These are phyloP conservation scores for Fusarium torreyae DNA, from an alignment of 2,329 filamentous ascomycete species.

Conservation along the genomic window DNA sequence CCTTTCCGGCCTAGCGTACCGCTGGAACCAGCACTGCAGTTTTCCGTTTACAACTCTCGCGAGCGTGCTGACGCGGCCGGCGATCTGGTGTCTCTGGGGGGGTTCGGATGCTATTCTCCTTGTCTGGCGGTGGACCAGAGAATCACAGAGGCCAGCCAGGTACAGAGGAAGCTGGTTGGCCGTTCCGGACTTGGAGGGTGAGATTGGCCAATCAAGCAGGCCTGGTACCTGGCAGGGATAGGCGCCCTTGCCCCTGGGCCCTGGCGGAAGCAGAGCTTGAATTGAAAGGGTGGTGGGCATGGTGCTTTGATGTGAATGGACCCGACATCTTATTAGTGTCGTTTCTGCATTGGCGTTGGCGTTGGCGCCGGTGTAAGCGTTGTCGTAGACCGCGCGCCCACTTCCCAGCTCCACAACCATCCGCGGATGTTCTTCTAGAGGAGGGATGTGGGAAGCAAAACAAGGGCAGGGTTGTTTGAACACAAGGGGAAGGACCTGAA, in stretches of 20 bases:
- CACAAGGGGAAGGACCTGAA: conserved; percentile 17
- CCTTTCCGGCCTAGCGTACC: conserved; percentile 33
- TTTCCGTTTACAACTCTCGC: conserved; percentile 25
- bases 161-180: conserved; percentile 20
- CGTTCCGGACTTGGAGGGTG: conserved; percentile 16
- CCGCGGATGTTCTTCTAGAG: conserved; percentile 22
- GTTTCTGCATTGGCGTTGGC: conserved; percentile 40
- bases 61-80: conserved; percentile 44
- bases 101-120: conserved; percentile 3
- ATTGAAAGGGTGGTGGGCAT: conserved; percentile 37
- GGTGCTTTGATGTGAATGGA: conserved; percentile 8
- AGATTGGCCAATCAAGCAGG: conserved; percentile 40
- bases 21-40: conserved; percentile 21
- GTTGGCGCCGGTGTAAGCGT: conserved; percentile 37
- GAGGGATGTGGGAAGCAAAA: conserved; percentile 25
- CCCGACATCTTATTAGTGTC: conserved; percentile 18
- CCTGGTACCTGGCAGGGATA: conserved; percentile 47
- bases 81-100: conserved; percentile 35
- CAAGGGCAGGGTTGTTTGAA: conserved; percentile 25
- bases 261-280: conserved; percentile 36
- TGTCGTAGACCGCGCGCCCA: conserved; percentile 26
- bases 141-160: conserved; percentile 21
- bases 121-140: conserved; percentile 13
- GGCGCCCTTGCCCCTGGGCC: conserved; percentile 23
- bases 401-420: conserved; percentile 37